Conservation (phyloP, 306 rosid genomes). For the Begonia peltatifolia region DNA sequence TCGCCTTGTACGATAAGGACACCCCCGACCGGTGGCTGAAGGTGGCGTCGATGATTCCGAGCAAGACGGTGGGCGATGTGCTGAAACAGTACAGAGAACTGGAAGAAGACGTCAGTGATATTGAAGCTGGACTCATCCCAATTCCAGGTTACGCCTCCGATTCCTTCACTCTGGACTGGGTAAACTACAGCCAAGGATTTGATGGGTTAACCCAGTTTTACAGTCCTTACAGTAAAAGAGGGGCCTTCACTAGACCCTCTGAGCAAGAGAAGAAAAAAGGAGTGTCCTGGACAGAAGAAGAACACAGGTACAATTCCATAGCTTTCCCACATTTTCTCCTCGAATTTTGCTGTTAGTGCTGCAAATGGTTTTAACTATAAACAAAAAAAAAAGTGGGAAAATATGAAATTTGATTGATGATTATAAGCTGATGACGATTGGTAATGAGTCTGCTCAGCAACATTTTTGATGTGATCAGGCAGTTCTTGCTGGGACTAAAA, state of each 20-base stretch:
- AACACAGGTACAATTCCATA: conserved; percentile 47
- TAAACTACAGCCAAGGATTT: conserved; percentile 27
- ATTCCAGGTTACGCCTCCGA: conserved; percentile 39
- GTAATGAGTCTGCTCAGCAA: no score
- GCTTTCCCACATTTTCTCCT: neutral
- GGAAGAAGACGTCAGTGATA: conserved; percentile 75
- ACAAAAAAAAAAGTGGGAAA: neutral
- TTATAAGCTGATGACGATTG: conserved; percentile 8
- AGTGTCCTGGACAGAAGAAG: conserved; percentile 87
- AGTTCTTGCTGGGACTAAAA: conserved; percentile 78
- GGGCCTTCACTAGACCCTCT: conserved; percentile 35
- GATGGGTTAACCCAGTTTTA: conserved; percentile 53
- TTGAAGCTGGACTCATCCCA: conserved; percentile 78
- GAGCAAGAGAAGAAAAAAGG: conserved; percentile 91
- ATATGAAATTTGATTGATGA: conserved; percentile 4
- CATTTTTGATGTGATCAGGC: conserved; percentile 21
- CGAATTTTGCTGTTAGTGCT: neutral
- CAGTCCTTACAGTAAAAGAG: conserved; percentile 46
- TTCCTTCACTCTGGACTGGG: conserved; percentile 67
- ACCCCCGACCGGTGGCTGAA: conserved; percentile 68
- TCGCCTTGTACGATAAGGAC: conserved; percentile 56
- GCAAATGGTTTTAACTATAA: neutral
- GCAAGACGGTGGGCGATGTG: conserved; percentile 83
- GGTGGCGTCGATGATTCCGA: conserved; percentile 74
- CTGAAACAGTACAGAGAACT: conserved; percentile 65